phyloP scores from a whole-genome alignment of 306 rosid genomes.

The Hippophae gyantsensis region DNA sequence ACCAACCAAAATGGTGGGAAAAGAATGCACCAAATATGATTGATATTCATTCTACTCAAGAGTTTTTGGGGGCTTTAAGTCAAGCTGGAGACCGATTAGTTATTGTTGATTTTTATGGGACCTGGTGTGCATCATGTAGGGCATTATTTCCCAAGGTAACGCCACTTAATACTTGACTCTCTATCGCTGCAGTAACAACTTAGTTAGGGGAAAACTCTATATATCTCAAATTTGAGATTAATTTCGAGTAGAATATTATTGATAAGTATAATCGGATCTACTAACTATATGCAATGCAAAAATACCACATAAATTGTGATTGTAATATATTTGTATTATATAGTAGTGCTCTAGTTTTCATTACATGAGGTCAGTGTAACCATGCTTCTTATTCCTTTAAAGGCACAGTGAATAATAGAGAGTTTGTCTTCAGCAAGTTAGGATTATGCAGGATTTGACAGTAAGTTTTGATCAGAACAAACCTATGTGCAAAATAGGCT shows the following conservation, averaged over 20 bases:
- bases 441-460: not conserved
- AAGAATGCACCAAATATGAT: conserved; percentile 83
- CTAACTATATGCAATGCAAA: no score
- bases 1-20: conserved; percentile 99
- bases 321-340: no score
- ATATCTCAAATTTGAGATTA: no score
- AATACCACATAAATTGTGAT: no score
- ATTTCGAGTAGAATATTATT: no score
- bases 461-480: not conserved
- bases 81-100: conserved; percentile 91
- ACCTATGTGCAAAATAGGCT: not conserved
- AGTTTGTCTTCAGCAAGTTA: not conserved
- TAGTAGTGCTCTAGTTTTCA: no score
- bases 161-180: not conserved
- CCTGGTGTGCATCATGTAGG: conserved; percentile 99
- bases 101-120: conserved; percentile 94
- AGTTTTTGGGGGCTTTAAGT: conserved; percentile 67
- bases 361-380: no score
- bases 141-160: conserved; percentile 91
- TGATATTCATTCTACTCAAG: conserved; percentile 93
- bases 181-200: not conserved
- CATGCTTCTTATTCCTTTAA: no score
- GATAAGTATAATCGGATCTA: no score
- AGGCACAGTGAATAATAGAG: no score
- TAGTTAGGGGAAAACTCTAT: no score